phyloP scores from a whole-genome alignment of 768 basidiomycete species.

The Kwoniella heveanensis region DNA sequence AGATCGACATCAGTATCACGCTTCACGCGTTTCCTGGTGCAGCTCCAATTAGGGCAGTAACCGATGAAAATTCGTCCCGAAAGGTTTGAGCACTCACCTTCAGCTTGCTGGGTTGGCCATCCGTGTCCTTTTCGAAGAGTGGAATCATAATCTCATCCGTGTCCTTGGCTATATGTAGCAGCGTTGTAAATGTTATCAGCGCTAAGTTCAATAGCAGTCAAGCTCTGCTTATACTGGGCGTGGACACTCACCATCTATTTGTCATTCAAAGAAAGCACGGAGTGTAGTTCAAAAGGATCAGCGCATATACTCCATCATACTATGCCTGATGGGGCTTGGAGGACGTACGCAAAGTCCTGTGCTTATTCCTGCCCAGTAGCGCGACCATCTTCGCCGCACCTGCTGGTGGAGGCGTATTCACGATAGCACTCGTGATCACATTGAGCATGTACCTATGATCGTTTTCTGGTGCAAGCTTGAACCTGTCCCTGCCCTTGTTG shows the following conservation, averaged over 20 bases:
- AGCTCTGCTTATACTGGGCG: too few relatives aligned
- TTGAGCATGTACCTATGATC: conserved; percentile 93
- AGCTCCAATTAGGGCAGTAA: too few relatives aligned
- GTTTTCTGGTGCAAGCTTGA: conserved; percentile 60
- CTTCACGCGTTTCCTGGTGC: not conserved
- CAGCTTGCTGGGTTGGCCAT: conserved; percentile 73
- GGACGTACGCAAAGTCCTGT: conserved; percentile 71
- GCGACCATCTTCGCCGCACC: conserved; percentile 77
- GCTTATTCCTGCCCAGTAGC: conserved; percentile 70
- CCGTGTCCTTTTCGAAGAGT: conserved; percentile 73
- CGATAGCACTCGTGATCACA: conserved; percentile 70
- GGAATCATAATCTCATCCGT: conserved; percentile 90
- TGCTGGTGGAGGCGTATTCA: conserved; percentile 70
- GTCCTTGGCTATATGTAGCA: conserved; percentile 57
- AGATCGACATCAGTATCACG: not conserved
- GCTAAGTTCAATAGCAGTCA: too few relatives aligned
- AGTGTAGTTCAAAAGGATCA: too few relatives aligned
- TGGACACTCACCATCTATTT: conserved; percentile 17
- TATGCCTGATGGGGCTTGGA: not conserved
- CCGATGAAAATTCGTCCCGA: too few relatives aligned
- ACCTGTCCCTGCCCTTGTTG: conserved; percentile 28
- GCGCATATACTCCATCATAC: not conserved
- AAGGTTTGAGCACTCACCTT: conserved; percentile 57
- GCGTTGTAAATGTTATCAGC: too few relatives aligned
- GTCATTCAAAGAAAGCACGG: not conserved